Conservation (phyloP, 2,329 filamentous ascomycete genomes). For the Verticillium isaacii region DNA sequence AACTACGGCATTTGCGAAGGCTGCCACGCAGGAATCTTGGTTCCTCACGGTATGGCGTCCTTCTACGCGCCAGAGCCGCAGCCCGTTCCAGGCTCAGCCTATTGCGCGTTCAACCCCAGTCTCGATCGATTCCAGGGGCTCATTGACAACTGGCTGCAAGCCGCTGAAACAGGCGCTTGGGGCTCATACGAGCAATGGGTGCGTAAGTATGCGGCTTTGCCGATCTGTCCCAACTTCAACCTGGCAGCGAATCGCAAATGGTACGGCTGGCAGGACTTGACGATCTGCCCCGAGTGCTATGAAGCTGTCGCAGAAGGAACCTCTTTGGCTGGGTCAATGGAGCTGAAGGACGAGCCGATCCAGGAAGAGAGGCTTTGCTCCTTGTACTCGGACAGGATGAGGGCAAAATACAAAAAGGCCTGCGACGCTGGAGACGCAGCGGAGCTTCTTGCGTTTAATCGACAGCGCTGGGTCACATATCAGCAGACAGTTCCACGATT, state of each 20-base stretch:
- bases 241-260: constrained; percentile 4
- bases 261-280: constrained; percentile 13
- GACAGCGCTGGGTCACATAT: constrained; percentile 6
- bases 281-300: constrained; percentile 12
- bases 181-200: constrained; percentile 21
- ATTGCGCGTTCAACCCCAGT: constrained; percentile 24
- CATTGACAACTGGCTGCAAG: constrained; percentile 20
- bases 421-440: constrained; percentile 2
- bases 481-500: constrained; percentile 8
- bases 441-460: constrained; percentile 1
- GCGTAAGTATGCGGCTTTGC: constrained; percentile 15
- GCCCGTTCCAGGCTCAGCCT: constrained; percentile 10
- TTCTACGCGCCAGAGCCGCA: constrained; percentile 21
- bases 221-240: constrained; percentile 3
- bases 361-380: constrained; percentile 8
- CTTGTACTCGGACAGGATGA: constrained; percentile 13
- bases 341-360: constrained; percentile 4
- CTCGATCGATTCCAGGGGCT: constrained; percentile 19
- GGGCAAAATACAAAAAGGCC: constrained; percentile 7
- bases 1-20: constrained; percentile 25
- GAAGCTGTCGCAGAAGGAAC: constrained; percentile 5
- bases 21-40: constrained; percentile 24
- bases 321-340: neutral
- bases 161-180: constrained; percentile 26
- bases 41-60: constrained; percentile 15